A percentile compares a stretch with the other conserved stretches of the same genome.
phyloP scores from a whole-genome alignment of 495 filamentous ascomycete species.

The Polyplosphaeria fusca region DNA sequence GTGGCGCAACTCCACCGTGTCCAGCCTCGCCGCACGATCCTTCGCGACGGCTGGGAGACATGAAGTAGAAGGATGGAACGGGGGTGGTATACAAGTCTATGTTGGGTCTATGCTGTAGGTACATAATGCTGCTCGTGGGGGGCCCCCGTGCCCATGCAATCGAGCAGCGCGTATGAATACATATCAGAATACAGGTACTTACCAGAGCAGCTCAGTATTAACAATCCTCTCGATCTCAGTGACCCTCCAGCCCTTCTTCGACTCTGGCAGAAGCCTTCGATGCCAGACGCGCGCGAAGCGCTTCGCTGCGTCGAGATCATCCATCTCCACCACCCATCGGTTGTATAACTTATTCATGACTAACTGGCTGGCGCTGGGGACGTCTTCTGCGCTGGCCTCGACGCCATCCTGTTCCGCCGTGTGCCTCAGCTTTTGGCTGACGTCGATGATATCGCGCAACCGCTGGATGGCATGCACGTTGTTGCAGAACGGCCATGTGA shows the following conservation, averaged over 20 bases:
- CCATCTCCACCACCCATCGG: slow-evolving; percentile 37
- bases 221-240: slow-evolving; percentile 21
- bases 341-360: slow-evolving; percentile 28
- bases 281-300: slow-evolving; percentile 39
- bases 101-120: too few relatives aligned
- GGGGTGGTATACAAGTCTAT: too few relatives aligned
- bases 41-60: too few relatives aligned
- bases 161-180: too few relatives aligned
- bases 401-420: not conserved
- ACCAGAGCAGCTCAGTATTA: slow-evolving; percentile 30
- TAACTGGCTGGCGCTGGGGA: slow-evolving; percentile 1
- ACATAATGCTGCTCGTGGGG: too few relatives aligned
- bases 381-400: not conserved
- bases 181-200: too few relatives aligned
- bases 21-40: too few relatives aligned
- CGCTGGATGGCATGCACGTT: not conserved
- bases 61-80: too few relatives aligned
- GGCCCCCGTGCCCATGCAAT: too few relatives aligned
- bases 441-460: slow-evolving; percentile 15
- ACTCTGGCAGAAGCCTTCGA: slow-evolving; percentile 22
- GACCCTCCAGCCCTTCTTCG: slow-evolving; percentile 16
- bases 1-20: too few relatives aligned
- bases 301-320: slow-evolving; percentile 34
- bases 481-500: slow-evolving; percentile 28
- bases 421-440: not conserved